These are phyloP conservation scores for Fraxinus platypoda DNA, from an alignment of 305 asterid species.

Conservation along the genomic window DNA sequence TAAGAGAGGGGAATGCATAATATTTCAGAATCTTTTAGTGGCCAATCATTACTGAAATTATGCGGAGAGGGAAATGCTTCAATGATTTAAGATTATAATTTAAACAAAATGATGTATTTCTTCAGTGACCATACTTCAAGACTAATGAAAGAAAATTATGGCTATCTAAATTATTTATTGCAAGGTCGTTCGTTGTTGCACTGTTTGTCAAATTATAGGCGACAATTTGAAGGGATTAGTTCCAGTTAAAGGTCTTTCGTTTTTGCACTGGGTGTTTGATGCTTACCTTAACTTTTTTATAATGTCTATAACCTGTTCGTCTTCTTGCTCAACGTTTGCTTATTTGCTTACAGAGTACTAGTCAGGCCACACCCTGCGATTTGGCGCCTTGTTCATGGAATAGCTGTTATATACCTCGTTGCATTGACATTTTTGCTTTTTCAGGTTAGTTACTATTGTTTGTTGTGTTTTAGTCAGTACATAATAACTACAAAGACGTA, in stretches of 20 bases:
- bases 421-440: slow-evolving; percentile 91
- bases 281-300: not conserved
- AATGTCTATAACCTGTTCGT: not conserved
- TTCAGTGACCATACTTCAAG: not conserved
- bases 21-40: not conserved
- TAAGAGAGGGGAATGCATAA: not conserved
- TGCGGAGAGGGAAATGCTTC: not conserved
- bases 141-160: not conserved
- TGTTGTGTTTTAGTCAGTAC: not conserved
- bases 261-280: not conserved
- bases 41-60: not conserved
- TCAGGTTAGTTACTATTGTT: slow-evolving; percentile 56
- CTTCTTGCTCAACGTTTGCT: not conserved
- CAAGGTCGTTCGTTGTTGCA: not conserved
- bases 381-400: slow-evolving; percentile 99
- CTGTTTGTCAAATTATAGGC: not conserved
- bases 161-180: not conserved
- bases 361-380: slow-evolving; percentile 97
- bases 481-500: not conserved
- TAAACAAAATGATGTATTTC: not conserved
- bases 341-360: slow-evolving; percentile 60
- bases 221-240: not conserved
- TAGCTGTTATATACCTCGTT: slow-evolving; percentile 89
- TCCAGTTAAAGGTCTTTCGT: not conserved
- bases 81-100: not conserved